Evolutionary conservation across 257 asterid genomes (phyloP), one percentile per base, ranked within the genome.

Genomic region (Ballota nigra): DNA sequence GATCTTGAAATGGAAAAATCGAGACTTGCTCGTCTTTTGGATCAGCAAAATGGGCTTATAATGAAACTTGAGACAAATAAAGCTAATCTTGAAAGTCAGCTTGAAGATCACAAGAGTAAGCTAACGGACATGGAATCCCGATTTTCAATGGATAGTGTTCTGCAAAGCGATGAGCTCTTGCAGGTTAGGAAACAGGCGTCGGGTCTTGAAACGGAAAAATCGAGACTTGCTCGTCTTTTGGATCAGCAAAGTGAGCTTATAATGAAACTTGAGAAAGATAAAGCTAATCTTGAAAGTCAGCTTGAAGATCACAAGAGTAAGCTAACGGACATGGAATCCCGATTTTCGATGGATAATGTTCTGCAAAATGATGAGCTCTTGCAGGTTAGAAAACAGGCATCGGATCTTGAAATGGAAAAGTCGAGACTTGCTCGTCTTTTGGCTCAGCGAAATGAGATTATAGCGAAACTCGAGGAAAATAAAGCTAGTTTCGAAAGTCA

Each of bases 1-100:
- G 83, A 84, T 74, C 85, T 86, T 29, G 93, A 87, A 78, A 26
- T 58, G 76, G 96, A 91, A 80, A 94, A 83, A 70, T 84, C 84
- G 51, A 84, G 85, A 72, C 88, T 86, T 51, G 55, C 76, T 72
- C 78, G 58, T 73, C 88, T 80, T 58, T 74, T 86, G 74, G 74
- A 33, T 82, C 87, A 80, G 84, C 86, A 79, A 49, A 82, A 73
- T 7, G 74, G 66, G 71, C 63, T 78, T 8, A 72, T 84, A 65
- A 89, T 81, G 66, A 77, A 82, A 65, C 83, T 87, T 70, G 76
- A 78, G 78, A 73, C 66, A 59, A 69, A 80, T 60, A 34, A 78
- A 77, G 70, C 79, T 79, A 79, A 49, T 78, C 75, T 86, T 53
- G 88, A 85, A 86, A 81, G n/a, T 74, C 83, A 77, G 74, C 85